Base-by-base conservation (phyloP, 2,329 filamentous ascomycete genomes). In the Pseudogymnoascus sp. region DNA sequence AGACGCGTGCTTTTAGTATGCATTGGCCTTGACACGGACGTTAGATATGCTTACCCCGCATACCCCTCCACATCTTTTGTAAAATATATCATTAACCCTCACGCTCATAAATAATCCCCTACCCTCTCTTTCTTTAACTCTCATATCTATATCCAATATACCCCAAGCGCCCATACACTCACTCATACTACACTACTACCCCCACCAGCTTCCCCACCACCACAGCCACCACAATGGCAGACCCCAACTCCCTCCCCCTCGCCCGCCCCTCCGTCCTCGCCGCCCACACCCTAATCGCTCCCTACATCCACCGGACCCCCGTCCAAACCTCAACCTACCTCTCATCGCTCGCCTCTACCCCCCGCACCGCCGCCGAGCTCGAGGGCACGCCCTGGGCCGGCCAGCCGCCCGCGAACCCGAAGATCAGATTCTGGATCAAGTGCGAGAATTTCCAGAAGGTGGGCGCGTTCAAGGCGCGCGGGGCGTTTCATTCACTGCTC, bases 361-460 rank as follows among this genome's bases (percentile, higher is more conserved):
- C 88, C 6, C 86, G 88, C 65, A 73, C 79, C 0, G 60, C 75
- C 2, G 76, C 78, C 3, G 78, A 81, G 4, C 76, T 88, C 0
- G 68, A 73, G 47, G 81, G 78, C 12, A 87, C 86, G 3, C 74
- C 76, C 65, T 86, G 80, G 76, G 78, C 81, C 66, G 81, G 80
- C 5, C 75, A 79, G 38, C 70, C 71, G n/a, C 80, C 86, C 0
- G 83, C 88, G 1, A 76, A 72, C 3, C 91, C 91, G 0, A 82
- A 76, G 58, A 76, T 96, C 38, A 79, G 84, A 11, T 79, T 97
- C 59, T 94, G 90, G 78, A 96, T 97, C 82, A 97, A 97, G 77
- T 95, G 91, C 74, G 93, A 97, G 78, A 97, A 97, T 74, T 78
- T 90, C 62, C 94, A 97, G 77, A 85, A 86, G 61, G 85, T 95